phyloP scores from a whole-genome alignment of 1,284 basidiomycete species.

The Leucoagaricus sp. region DNA sequence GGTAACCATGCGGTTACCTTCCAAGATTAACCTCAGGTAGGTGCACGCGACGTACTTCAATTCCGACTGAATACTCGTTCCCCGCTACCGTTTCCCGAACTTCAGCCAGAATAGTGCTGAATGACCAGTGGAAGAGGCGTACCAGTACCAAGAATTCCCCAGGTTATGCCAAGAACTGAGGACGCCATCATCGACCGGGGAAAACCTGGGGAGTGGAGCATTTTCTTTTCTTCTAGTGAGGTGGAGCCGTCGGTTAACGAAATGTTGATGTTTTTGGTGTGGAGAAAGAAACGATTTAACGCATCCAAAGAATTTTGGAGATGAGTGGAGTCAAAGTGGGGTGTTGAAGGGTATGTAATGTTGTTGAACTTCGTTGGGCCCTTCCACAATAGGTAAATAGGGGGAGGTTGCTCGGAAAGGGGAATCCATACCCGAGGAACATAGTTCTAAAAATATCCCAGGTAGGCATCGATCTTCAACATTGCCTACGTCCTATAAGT shows the following conservation, averaged over 20 bases:
- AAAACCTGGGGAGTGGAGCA: background rate
- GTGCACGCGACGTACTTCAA: background rate
- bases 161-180: background rate
- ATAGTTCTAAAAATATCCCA: background rate
- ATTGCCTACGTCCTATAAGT: background rate
- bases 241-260: background rate
- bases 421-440: background rate
- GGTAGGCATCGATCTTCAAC: background rate
- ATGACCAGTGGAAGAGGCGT: background rate
- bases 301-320: background rate
- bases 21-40: background rate
- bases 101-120: slow-evolving; percentile 5
- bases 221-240: too few species aligned
- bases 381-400: background rate
- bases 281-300: background rate
- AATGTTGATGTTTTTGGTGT: background rate
- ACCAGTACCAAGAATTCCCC: background rate
- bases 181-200: background rate
- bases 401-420: background rate
- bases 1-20: background rate
- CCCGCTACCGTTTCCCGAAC: background rate
- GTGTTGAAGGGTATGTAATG: background rate
- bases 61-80: background rate
- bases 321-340: background rate
- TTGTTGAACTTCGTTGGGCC: background rate